A percentile compares a stretch with the other conserved stretches of the same genome.
phyloP scores from a whole-genome alignment of 2,329 filamentous ascomycete species.

The Orbilia javanica region DNA sequence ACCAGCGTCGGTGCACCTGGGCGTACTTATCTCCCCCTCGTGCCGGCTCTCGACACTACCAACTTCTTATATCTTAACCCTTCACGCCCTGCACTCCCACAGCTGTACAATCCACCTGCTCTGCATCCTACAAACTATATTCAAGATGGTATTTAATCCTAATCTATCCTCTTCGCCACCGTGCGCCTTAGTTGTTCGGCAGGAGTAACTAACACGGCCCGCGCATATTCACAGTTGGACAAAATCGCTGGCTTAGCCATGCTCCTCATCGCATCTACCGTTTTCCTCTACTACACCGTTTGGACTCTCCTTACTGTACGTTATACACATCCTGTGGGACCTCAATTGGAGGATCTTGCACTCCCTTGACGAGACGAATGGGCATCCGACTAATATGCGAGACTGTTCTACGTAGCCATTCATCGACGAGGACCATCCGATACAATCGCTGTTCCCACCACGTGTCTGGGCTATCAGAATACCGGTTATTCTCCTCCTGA shows the following conservation, averaged over 20 bases:
- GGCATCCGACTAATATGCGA: conserved; percentile 3
- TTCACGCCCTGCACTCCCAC: conserved; percentile 1
- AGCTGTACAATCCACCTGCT: neutral
- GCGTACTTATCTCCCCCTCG: conserved; percentile 27
- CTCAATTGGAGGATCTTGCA: conserved; percentile 20
- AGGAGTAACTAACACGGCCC: conserved; percentile 18
- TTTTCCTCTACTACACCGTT: conserved; percentile 93
- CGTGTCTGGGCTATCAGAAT: conserved; percentile 99
- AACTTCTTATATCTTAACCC: conserved; percentile 12
- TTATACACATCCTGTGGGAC: conserved; percentile 38
- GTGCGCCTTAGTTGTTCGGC: neutral
- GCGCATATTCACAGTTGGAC: conserved; percentile 77
- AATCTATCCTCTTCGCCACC: neutral
- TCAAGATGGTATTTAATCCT: conserved; percentile 46
- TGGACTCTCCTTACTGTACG: conserved; percentile 97
- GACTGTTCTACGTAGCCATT: conserved; percentile 77
- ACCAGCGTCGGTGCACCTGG: conserved; percentile 14
- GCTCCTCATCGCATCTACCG: conserved; percentile 78
- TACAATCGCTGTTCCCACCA: conserved; percentile 94
- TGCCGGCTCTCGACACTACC: neutral
- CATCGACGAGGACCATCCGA: conserved; percentile 91
- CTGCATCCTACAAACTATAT: conserved; percentile 16
- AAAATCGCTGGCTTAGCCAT: conserved; percentile 82
- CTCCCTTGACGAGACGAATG: neutral
- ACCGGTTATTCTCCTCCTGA: conserved; percentile 92